Evolutionary conservation across 176 grass and related monocot species (phyloP).

Genomic region (Neostapfia colusana): DNA sequence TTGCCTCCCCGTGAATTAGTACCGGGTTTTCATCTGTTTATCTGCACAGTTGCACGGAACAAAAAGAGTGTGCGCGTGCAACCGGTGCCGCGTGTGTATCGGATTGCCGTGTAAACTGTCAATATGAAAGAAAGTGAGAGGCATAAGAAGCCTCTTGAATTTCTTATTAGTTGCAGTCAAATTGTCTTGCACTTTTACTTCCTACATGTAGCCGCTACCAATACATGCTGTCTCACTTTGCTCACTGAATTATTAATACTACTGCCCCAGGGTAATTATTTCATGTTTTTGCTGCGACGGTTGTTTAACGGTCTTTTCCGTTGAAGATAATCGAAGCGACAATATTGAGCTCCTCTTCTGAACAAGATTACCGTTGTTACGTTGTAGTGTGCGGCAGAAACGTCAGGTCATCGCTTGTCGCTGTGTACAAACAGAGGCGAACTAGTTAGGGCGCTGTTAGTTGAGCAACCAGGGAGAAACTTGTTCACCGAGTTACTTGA

Average conservation of each 20-base stretch:
- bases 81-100: constrained; percentile 1
- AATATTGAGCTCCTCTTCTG: background rate
- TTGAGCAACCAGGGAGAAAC: background rate
- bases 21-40: constrained; percentile 19
- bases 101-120: constrained; percentile 35
- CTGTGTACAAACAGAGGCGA: constrained; percentile 10
- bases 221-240: background rate
- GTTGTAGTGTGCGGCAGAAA: background rate
- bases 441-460: background rate
- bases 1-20: constrained; percentile 11
- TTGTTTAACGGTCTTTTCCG: background rate
- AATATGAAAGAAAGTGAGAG: constrained; percentile 26
- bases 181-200: background rate
- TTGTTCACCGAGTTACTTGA: background rate
- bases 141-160: background rate
- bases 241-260: background rate
- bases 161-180: background rate
- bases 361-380: background rate
- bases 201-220: background rate
- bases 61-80: background rate
- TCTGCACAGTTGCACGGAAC: background rate
- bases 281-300: no score
- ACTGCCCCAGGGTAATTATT: background rate
- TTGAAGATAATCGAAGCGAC: background rate
- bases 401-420: background rate